Evolutionary conservation across 768 basidiomycete genomes (phyloP).

Genomic region (Boletus fagicola): DNA sequence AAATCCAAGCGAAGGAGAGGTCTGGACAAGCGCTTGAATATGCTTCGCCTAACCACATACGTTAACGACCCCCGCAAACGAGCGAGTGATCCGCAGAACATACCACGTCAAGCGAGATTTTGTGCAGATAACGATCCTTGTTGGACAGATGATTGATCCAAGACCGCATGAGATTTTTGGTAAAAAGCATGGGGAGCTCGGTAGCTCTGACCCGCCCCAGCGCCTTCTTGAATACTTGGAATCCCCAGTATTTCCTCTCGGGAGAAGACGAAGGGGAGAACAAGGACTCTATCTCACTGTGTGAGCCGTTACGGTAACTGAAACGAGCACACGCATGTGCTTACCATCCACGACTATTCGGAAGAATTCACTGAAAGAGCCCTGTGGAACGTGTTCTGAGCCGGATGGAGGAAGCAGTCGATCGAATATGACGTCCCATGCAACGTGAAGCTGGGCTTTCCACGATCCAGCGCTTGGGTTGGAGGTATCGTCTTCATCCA

Average conservation of each 20-base stretch:
- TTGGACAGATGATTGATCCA: slow-evolving; percentile 96
- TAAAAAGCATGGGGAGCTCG: slow-evolving; percentile 85
- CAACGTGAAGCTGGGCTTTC: slow-evolving; percentile 91
- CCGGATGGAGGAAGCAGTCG: slow-evolving; percentile 56
- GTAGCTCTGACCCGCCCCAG: slow-evolving; percentile 61
- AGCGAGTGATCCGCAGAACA: slow-evolving; percentile 20
- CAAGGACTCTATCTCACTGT: slow-evolving; percentile 63
- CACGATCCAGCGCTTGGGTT: slow-evolving; percentile 59
- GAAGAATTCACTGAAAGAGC: slow-evolving; percentile 89
- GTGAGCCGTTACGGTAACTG: neutral
- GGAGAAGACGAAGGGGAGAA: slow-evolving; percentile 82
- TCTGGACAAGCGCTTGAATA: slow-evolving; percentile 71
- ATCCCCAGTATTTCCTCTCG: slow-evolving; percentile 95
- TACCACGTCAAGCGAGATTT: slow-evolving; percentile 82
- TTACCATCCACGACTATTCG: slow-evolving; percentile 86
- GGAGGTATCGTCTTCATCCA: slow-evolving; percentile 52
- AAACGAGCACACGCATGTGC: slow-evolving; percentile 18
- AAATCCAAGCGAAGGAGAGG: slow-evolving; percentile 78
- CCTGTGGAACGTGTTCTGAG: slow-evolving; percentile 37
- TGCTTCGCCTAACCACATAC: slow-evolving; percentile 55
- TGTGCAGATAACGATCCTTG: slow-evolving; percentile 85
- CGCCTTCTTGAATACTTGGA: slow-evolving; percentile 83
- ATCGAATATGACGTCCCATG: slow-evolving; percentile 84
- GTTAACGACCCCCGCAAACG: slow-evolving; percentile 1
- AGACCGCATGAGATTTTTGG: slow-evolving; percentile 91